Evolutionary conservation across 495 filamentous ascomycete species (phyloP).

Genomic region (Penicillium alfredii): DNA sequence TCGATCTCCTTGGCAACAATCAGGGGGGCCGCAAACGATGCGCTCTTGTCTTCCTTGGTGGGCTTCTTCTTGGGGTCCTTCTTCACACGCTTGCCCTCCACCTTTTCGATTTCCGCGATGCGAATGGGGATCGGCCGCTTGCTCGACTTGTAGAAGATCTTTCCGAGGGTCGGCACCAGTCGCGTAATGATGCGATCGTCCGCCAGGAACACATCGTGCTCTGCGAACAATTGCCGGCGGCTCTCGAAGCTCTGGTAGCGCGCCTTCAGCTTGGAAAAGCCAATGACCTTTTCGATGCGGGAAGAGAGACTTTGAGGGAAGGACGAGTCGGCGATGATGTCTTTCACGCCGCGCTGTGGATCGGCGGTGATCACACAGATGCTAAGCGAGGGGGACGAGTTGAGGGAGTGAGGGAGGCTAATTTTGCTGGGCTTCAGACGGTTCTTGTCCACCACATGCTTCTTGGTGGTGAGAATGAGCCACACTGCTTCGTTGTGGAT

Average conservation of each 20-base stretch:
- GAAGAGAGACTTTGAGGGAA: constrained; percentile 68
- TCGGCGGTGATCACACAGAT: constrained; percentile 82
- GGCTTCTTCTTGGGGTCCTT: constrained; percentile 38
- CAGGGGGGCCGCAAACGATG: constrained; percentile 40
- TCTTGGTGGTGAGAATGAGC: constrained; percentile 85
- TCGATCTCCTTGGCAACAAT: constrained; percentile 66
- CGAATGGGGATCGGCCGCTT: constrained; percentile 87
- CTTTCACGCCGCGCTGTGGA: constrained; percentile 86
- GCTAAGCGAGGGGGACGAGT: constrained; percentile 52
- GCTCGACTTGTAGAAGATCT: constrained; percentile 75
- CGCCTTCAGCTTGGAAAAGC: constrained; percentile 71
- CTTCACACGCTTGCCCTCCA: constrained; percentile 61
- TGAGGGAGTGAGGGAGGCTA: constrained; percentile 61
- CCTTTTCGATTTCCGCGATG: constrained; percentile 57
- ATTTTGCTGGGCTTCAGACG: constrained; percentile 74
- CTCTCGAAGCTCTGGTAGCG: constrained; percentile 85
- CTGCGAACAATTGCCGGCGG: constrained; percentile 71
- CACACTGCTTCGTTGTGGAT: constrained; percentile 64
- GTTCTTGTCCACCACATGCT: constrained; percentile 69
- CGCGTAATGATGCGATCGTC: constrained; percentile 76
- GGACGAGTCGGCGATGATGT: constrained; percentile 65
- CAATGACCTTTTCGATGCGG: constrained; percentile 75
- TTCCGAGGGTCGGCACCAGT: constrained; percentile 73
- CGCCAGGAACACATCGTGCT: constrained; percentile 83
- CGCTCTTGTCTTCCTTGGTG: constrained; percentile 31